A percentile compares a stretch with the other conserved stretches of the same genome.
These are phyloP conservation scores for Stentor coeruleus DNA, from an alignment of 73 alveolate genomes.

Conservation along the genomic window DNA sequence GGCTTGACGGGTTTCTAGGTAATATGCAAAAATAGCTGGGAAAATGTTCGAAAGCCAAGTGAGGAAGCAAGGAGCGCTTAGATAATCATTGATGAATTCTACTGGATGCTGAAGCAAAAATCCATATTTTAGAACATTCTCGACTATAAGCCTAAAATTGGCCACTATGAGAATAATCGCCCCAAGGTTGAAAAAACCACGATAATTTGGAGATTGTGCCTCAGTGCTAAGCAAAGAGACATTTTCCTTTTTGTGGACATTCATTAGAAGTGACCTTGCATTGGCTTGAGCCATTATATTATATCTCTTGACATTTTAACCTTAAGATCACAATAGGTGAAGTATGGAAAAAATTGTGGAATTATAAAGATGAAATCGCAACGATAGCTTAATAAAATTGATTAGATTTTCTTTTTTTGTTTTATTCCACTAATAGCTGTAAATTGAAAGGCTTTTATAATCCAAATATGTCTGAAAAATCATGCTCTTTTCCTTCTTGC, in stretches of 20 bases:
- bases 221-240: neutral
- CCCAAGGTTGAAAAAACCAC: slow-evolving; percentile 24
- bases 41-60: neutral
- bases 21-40: neutral
- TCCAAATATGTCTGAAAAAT: too few relatives aligned
- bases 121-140: neutral
- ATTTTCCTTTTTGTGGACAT: neutral
- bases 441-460: too few relatives aligned
- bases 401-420: too few relatives aligned
- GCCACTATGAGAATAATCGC: neutral
- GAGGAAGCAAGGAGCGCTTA: neutral
- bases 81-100: neutral
- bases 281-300: too few relatives aligned
- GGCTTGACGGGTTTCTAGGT: neutral
- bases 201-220: slow-evolving; percentile 6
- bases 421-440: too few relatives aligned
- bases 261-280: too few relatives aligned
- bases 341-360: too few relatives aligned
- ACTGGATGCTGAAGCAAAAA: neutral
- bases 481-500: too few relatives aligned
- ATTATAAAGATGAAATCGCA: too few relatives aligned
- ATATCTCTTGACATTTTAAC: too few relatives aligned
- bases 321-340: too few relatives aligned
- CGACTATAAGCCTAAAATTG: slow-evolving; percentile 1
- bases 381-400: too few relatives aligned